Evolutionary conservation across 495 filamentous ascomycete species (phyloP).

Genomic region (Penicillium pancosmium): DNA sequence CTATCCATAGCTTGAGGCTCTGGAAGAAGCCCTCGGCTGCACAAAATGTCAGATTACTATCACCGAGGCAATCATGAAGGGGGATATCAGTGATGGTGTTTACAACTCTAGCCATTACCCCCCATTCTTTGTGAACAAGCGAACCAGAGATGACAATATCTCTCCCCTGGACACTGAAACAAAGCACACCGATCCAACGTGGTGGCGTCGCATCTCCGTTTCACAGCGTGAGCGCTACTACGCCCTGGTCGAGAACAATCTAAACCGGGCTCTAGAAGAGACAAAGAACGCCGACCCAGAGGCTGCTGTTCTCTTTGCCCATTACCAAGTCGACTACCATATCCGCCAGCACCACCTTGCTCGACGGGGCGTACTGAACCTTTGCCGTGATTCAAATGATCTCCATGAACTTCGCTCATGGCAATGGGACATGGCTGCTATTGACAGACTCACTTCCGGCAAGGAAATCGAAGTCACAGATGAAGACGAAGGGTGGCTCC

Average conservation of each 20-base stretch:
- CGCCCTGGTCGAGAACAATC: slow-evolving; percentile 12
- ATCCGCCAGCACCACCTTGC: slow-evolving; percentile 38
- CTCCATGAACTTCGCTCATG: slow-evolving; percentile 30
- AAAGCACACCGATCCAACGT: slow-evolving; percentile 9
- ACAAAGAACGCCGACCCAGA: slow-evolving; percentile 10
- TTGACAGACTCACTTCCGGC: slow-evolving; percentile 1
- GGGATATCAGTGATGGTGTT: slow-evolving; percentile 24
- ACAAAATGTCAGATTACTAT: slow-evolving; percentile 26
- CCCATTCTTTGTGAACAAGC: slow-evolving; percentile 26
- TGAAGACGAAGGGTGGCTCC: not conserved
- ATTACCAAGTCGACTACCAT: slow-evolving; percentile 40
- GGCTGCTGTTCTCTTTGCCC: slow-evolving; percentile 26
- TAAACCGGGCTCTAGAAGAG: slow-evolving; percentile 10
- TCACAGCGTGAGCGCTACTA: slow-evolving; percentile 28
- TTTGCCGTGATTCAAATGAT: slow-evolving; percentile 35
- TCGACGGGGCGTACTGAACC: slow-evolving; percentile 22
- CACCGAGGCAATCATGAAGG: slow-evolving; percentile 24
- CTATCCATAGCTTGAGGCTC: slow-evolving; percentile 12
- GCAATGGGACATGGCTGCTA: slow-evolving; percentile 25
- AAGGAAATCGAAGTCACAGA: slow-evolving; percentile 4
- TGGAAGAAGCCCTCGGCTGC: slow-evolving; percentile 39
- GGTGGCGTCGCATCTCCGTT: slow-evolving; percentile 23
- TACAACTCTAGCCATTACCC: slow-evolving; percentile 29
- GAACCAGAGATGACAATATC: slow-evolving; percentile 20
- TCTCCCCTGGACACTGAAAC: slow-evolving; percentile 14